Evolutionary conservation across 768 basidiomycete species (phyloP).

Genomic region (Rhizopogon roseolus): DNA sequence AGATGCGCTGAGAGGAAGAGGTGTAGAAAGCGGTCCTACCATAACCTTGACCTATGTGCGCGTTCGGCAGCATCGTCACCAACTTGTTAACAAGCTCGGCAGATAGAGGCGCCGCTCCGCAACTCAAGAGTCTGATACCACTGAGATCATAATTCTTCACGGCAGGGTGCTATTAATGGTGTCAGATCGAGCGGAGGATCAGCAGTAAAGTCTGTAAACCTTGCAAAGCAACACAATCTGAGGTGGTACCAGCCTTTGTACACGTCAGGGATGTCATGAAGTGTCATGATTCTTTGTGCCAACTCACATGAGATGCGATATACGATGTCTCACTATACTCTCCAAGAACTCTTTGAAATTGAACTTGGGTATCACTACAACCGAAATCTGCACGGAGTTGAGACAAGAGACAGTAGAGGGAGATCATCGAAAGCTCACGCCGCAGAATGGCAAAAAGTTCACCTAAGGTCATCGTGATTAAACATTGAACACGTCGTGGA

Average conservation of each 20-base stretch:
- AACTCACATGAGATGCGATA: slow-evolving; percentile 51
- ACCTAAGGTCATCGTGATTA: slow-evolving; percentile 28
- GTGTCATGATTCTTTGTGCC: background rate
- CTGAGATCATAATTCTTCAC: slow-evolving; percentile 45
- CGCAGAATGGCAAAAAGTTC: slow-evolving; percentile 49
- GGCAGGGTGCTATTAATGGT: slow-evolving; percentile 41
- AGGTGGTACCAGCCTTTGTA: slow-evolving; percentile 55
- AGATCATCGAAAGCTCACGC: slow-evolving; percentile 30
- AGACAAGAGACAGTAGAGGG: background rate
- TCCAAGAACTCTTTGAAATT: slow-evolving; percentile 56
- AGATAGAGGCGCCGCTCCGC: slow-evolving; percentile 62
- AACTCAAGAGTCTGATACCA: slow-evolving; percentile 48
- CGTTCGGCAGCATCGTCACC: slow-evolving; percentile 48
- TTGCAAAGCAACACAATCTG: slow-evolving; percentile 66
- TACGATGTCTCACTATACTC: slow-evolving; percentile 53
- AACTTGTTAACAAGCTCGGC: slow-evolving; percentile 47
- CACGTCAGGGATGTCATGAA: background rate
- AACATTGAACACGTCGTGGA: background rate
- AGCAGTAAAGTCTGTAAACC: slow-evolving; percentile 22
- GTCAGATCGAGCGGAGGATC: slow-evolving; percentile 1
- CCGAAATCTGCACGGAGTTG: slow-evolving; percentile 35
- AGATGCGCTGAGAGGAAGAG: too few relatives aligned
- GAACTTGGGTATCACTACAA: slow-evolving; percentile 62
- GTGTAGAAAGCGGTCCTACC: slow-evolving; percentile 28
- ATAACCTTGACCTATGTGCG: slow-evolving; percentile 60